Base-by-base conservation (phyloP, 306 rosid species). In the Vigna angularis region DNA sequence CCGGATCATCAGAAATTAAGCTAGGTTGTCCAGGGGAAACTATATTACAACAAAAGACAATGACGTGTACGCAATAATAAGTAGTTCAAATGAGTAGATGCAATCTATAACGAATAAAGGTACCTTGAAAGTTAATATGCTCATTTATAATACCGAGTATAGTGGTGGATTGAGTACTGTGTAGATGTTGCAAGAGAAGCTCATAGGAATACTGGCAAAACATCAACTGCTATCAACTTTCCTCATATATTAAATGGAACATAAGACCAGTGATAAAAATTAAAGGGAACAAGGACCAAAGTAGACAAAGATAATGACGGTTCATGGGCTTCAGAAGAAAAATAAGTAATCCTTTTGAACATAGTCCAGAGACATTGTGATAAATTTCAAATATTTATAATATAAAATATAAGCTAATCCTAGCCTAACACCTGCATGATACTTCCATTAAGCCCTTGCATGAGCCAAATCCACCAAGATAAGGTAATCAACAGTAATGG, bases 111-210 rank as follows among this genome's bases (percentile, higher is more conserved):
- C 76, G 75, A 75, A 85, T 40, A 36, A n/a, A 65, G 53, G 69
- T 86, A 96, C 98, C 98, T 90, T 86, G 91, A 85, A 96, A 96
- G 87, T 93, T 93, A 71, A 96, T 91, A 74, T 86, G 97, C 83
- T 90, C 98, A 79, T 93, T 96, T 86, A 96, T 89, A 79, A 96
- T 85, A 64, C 97, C 99, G 76, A 96, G 97, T 78, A 93, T 83
- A 30, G 90, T 90, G 73, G 97, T 93, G 80, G 94, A 89, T 65
- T 87, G 93, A 0, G 90, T 80, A 87, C 83, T 89, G 81, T 87
- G 97, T 45, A 93, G 90, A 88, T 90, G 93, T 72, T 91, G 97
- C 89, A 96, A 90, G 77, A 93, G 87, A 83, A 96, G 97, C 85
- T 96, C 97, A 67, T 91, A 86, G 76, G 98, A 91, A 82, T 91